phyloP scores from a whole-genome alignment of 805 yeast species.

The Candida palmyrensis region DNA sequence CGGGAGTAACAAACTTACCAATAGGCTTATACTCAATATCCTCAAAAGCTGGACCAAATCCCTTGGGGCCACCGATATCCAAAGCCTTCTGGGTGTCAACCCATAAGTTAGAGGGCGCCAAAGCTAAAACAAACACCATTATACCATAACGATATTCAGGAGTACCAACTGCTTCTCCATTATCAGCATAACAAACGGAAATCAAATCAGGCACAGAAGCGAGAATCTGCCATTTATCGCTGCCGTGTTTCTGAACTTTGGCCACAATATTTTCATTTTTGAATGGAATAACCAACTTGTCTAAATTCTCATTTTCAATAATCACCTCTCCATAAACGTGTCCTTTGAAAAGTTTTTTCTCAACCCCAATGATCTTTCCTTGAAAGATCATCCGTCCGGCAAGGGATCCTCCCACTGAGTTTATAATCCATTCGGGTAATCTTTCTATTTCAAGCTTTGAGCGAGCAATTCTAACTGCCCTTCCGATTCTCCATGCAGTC shows the following conservation, averaged over 20 bases:
- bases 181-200: constrained; percentile 35
- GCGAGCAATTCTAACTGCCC: constrained; percentile 35
- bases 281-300: constrained; percentile 33
- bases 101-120: constrained; percentile 35
- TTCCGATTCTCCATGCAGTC: constrained; percentile 44
- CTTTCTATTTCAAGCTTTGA: constrained; percentile 30
- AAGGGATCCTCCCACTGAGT: constrained; percentile 28
- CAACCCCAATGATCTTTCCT: constrained; percentile 42
- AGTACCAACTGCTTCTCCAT: constrained; percentile 45
- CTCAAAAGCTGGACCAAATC: constrained; percentile 29
- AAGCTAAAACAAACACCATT: constrained; percentile 36
- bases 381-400: constrained; percentile 28
- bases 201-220: constrained; percentile 45
- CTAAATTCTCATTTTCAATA: constrained; percentile 17
- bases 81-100: constrained; percentile 30
- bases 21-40: constrained; percentile 33
- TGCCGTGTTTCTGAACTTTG: constrained; percentile 13
- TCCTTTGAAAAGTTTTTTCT: constrained; percentile 35
- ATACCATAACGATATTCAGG: constrained; percentile 45
- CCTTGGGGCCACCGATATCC: constrained; percentile 38
- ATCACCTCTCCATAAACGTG: constrained; percentile 42
- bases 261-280: constrained; percentile 43
- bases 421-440: constrained; percentile 30
- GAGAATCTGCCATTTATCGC: constrained; percentile 20
- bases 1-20: constrained; percentile 29